These are phyloP conservation scores for Xylaria intraflava DNA, from an alignment of 495 filamentous ascomycete genomes.

Conservation along the genomic window DNA sequence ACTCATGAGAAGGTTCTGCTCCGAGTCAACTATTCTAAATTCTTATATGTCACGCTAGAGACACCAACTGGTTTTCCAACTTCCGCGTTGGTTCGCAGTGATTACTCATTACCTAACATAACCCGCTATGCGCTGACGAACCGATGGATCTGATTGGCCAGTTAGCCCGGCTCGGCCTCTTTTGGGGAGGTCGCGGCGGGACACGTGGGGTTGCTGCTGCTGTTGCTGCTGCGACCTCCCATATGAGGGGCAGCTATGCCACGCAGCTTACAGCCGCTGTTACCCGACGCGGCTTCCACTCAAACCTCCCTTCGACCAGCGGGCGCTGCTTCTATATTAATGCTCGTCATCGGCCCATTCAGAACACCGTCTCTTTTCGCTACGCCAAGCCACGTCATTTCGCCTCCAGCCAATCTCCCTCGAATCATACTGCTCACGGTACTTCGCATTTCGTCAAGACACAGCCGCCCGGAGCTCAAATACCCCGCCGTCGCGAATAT, in stretches of 20 bases:
- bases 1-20: slow-evolving; percentile 4
- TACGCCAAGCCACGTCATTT: not conserved
- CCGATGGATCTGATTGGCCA: slow-evolving; percentile 20
- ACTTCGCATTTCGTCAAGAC: slow-evolving; percentile 14
- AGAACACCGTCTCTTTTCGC: not conserved
- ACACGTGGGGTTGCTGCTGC: too few relatives aligned
- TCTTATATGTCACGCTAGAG: too few relatives aligned
- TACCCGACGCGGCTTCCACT: too few relatives aligned
- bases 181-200: slow-evolving; percentile 4
- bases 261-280: not conserved
- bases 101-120: not conserved
- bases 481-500: slow-evolving; percentile 6
- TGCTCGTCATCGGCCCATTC: not conserved
- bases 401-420: not conserved
- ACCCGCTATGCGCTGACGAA: not conserved
- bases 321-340: too few relatives aligned
- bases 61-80: not conserved
- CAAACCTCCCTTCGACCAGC: too few relatives aligned
- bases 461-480: not conserved
- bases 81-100: not conserved
- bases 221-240: slow-evolving; percentile 4
- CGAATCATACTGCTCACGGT: too few relatives aligned
- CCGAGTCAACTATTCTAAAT: not conserved
- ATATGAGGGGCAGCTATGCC: slow-evolving; percentile 11
- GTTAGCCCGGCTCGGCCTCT: slow-evolving; percentile 13